Conservation (phyloP, 176 grass and related monocot species). For the Olyra latifolia region DNA sequence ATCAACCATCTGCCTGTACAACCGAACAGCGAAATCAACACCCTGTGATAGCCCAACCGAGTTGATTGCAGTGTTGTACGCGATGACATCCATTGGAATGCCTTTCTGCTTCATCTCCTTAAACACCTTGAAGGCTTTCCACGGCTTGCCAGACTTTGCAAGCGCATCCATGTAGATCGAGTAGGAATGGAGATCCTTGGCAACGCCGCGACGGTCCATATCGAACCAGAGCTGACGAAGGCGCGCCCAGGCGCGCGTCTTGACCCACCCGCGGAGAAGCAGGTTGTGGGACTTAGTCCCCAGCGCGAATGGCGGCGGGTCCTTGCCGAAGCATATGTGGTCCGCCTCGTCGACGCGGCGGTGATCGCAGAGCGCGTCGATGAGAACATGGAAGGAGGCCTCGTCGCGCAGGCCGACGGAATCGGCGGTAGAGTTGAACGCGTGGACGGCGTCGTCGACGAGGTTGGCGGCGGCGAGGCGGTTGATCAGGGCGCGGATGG, state of each 20-base stretch:
- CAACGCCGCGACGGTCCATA: slow-evolving; percentile 67
- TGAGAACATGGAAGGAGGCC: slow-evolving; percentile 68
- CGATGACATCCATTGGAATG: slow-evolving; percentile 51
- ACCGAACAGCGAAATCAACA: slow-evolving; percentile 58
- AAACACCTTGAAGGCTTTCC: slow-evolving; percentile 79
- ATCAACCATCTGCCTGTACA: slow-evolving; percentile 79
- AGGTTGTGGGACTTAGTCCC: slow-evolving; percentile 83
- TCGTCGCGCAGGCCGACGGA: slow-evolving; percentile 46
- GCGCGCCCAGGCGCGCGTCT: slow-evolving; percentile 52
- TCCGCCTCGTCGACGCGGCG: slow-evolving; percentile 74
- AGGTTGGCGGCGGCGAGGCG: slow-evolving; percentile 58
- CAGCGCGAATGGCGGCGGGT: slow-evolving; percentile 44
- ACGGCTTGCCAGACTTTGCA: slow-evolving; percentile 78
- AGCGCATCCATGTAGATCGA: slow-evolving; percentile 90
- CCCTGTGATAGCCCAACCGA: slow-evolving; percentile 62
- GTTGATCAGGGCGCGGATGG: slow-evolving; percentile 55
- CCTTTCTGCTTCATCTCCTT: slow-evolving; percentile 70
- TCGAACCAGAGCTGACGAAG: slow-evolving; percentile 84
- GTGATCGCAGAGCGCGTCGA: slow-evolving; percentile 90
- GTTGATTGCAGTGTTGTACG: slow-evolving; percentile 84
- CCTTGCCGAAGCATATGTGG: slow-evolving; percentile 57
- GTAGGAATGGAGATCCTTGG: slow-evolving; percentile 92
- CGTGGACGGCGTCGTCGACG: slow-evolving; percentile 42
- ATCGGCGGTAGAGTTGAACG: slow-evolving; percentile 40
- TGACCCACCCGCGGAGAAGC: slow-evolving; percentile 80